These are phyloP conservation scores for Xylaria sp. DNA, from an alignment of 2,329 filamentous ascomycete genomes.

Conservation along the genomic window DNA sequence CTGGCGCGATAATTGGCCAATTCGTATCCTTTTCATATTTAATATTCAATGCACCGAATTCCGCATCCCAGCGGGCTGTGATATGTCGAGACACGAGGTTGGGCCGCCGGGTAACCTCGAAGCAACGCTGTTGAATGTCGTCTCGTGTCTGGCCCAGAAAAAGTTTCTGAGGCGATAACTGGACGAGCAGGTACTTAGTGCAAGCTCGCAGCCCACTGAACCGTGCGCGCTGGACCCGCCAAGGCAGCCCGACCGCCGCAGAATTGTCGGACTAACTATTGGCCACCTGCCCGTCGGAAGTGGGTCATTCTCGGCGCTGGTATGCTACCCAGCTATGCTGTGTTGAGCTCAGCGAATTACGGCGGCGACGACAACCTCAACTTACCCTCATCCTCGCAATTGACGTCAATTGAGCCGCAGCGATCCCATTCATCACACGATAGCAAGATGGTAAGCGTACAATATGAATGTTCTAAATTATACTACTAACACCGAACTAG, in stretches of 20 bases:
- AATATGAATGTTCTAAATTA: neutral
- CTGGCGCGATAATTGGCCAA: slow-evolving; percentile 70
- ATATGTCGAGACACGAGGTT: slow-evolving; percentile 41
- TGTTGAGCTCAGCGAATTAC: slow-evolving; percentile 22
- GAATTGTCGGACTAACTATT: slow-evolving; percentile 40
- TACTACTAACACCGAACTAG: slow-evolving; percentile 60
- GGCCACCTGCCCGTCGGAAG: slow-evolving; percentile 31
- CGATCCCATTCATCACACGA: slow-evolving; percentile 44
- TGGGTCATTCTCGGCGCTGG: slow-evolving; percentile 17
- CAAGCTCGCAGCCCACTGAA: slow-evolving; percentile 30
- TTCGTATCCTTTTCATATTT: slow-evolving; percentile 70
- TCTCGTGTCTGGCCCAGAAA: slow-evolving; percentile 49
- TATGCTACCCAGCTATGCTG: neutral
- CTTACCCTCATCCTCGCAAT: slow-evolving; percentile 35
- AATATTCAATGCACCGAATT: slow-evolving; percentile 39
- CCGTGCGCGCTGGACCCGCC: slow-evolving; percentile 25
- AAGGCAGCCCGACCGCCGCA: neutral
- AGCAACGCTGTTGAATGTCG: slow-evolving; percentile 35
- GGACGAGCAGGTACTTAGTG: slow-evolving; percentile 27
- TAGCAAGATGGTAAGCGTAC: slow-evolving; percentile 67
- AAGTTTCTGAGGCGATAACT: slow-evolving; percentile 45
- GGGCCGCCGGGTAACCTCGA: slow-evolving; percentile 37
- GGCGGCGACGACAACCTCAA: slow-evolving; percentile 32
- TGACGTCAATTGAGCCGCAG: slow-evolving; percentile 50
- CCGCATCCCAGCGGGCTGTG: slow-evolving; percentile 43